These are phyloP conservation scores for Claviceps maximensis DNA, from an alignment of 2,329 filamentous ascomycete species.

Conservation along the genomic window DNA sequence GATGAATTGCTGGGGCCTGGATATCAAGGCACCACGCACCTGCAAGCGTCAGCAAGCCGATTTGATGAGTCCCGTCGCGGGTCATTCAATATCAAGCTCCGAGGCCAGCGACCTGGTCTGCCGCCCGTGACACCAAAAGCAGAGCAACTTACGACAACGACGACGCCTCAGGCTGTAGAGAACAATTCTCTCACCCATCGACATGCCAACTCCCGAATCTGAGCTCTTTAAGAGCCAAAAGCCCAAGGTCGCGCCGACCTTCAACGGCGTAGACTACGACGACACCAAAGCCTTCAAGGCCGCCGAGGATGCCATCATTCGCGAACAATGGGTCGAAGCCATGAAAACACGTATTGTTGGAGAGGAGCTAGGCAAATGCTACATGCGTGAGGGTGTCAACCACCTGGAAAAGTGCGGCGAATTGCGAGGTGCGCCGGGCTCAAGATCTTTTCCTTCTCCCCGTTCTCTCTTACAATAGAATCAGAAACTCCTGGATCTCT, in stretches of 20 bases:
- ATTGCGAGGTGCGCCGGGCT: conserved; percentile 49
- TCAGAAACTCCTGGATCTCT: too few relatives aligned
- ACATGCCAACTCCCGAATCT: conserved; percentile 76
- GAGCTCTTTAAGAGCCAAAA: conserved; percentile 72
- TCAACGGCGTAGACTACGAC: conserved; percentile 78
- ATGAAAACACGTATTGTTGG: conserved; percentile 79
- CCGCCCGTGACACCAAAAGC: not conserved
- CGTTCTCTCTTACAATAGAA: too few relatives aligned
- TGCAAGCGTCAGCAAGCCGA: not conserved
- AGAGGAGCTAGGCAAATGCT: conserved; percentile 78
- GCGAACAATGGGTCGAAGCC: conserved; percentile 78
- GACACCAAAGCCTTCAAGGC: conserved; percentile 70
- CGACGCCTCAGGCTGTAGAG: not conserved
- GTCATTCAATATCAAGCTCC: not conserved
- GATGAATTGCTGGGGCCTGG: conserved; percentile 14
- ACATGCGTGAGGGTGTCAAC: conserved; percentile 72
- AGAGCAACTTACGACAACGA: not conserved
- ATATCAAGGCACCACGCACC: conserved; percentile 8
- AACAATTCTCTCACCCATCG: conserved; percentile 11
- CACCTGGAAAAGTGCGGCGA: conserved; percentile 78
- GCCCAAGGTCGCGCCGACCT: conserved; percentile 67
- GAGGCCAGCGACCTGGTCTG: not conserved
- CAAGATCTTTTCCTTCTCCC: not conserved
- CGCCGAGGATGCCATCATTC: conserved; percentile 68
- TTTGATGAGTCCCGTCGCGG: not conserved